phyloP scores from a whole-genome alignment of 768 basidiomycete species.

The Podaxis sp. region DNA sequence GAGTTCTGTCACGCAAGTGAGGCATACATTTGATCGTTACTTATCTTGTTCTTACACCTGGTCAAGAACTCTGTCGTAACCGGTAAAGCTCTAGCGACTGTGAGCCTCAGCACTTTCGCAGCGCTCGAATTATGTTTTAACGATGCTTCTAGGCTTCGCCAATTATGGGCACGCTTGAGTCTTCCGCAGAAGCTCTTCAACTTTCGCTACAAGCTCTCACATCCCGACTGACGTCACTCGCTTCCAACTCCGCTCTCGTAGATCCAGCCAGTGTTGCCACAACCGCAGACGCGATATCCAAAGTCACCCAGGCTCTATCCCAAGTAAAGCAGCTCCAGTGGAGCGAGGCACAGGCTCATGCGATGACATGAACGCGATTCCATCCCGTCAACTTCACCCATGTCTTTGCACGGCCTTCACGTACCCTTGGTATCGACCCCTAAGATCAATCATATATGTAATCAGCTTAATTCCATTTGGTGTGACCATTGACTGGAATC shows the following conservation, averaged over 20 bases:
- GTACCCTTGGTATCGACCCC: not conserved
- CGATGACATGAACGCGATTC: constrained; percentile 1
- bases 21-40: not conserved
- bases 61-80: not conserved
- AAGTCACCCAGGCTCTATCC: constrained; percentile 60
- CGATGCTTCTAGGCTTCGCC: not conserved
- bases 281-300: constrained; percentile 69
- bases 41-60: not conserved
- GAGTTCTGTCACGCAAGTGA: not conserved
- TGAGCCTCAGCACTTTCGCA: not conserved
- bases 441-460: not conserved
- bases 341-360: constrained; percentile 35
- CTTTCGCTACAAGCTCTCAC: constrained; percentile 52
- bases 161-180: not conserved
- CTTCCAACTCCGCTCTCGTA: constrained; percentile 32
- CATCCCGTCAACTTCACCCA: not conserved
- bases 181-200: constrained; percentile 49
- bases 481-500: not conserved
- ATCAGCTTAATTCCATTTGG: not conserved
- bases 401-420: not conserved
- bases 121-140: not conserved
- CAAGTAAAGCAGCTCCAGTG: constrained; percentile 59
- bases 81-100: not conserved
- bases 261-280: constrained; percentile 53
- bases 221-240: constrained; percentile 45